These are phyloP conservation scores for Puya raimondii DNA, from an alignment of 176 grass and related monocot genomes.

Conservation along the genomic window DNA sequence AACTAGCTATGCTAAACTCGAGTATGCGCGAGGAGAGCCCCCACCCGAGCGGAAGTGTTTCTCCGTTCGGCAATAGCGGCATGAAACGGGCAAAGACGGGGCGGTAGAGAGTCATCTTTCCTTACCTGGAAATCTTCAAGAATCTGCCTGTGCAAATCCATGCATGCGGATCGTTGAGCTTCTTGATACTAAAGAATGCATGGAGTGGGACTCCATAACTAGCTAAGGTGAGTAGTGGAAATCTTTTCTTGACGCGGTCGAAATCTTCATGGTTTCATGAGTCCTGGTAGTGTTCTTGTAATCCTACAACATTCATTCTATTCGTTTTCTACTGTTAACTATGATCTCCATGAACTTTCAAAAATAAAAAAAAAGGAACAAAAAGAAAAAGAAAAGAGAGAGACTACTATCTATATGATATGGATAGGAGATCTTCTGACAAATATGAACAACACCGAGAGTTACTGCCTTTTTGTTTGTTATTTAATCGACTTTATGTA, in stretches of 20 bases:
- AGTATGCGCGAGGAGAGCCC: constrained; percentile 70
- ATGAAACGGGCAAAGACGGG: constrained; percentile 85
- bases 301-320: constrained; percentile 2
- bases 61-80: constrained; percentile 65
- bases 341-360: background rate
- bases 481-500: constrained; percentile 3
- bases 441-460: background rate
- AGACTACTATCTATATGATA: too few relatives aligned
- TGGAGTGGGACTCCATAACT: background rate
- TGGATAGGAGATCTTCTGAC: constrained; percentile 3
- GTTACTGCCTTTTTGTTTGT: background rate
- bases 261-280: background rate
- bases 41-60: constrained; percentile 57
- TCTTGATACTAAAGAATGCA: background rate
- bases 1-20: constrained; percentile 90
- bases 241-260: too few relatives aligned
- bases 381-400: too few relatives aligned
- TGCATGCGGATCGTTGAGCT: background rate
- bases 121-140: background rate
- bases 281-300: background rate
- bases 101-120: constrained; percentile 25
- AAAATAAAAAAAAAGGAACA: too few relatives aligned
- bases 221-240: background rate
- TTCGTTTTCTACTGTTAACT: background rate
- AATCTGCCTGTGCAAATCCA: background rate